A percentile compares a stretch with the other conserved stretches of the same genome.
Conservation (phyloP, 192 early-diverging fungal species). For the Chytriomyces sp. region DNA sequence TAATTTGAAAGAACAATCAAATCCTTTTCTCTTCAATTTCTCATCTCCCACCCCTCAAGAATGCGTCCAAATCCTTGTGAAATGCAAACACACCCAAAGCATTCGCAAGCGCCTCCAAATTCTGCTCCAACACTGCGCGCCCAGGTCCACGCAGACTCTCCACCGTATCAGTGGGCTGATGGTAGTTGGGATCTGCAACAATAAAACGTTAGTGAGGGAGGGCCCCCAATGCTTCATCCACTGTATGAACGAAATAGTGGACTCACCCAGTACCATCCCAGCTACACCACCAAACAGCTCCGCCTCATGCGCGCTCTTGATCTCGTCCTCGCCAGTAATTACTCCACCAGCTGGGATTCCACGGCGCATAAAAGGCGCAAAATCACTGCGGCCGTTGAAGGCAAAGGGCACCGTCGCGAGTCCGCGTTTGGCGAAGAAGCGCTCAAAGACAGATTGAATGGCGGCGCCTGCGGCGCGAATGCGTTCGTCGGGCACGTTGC, state of each 20-base stretch:
- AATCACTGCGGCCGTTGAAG: slow-evolving; percentile 47
- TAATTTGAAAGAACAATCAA: too few relatives aligned
- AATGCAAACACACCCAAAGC: slow-evolving; percentile 25
- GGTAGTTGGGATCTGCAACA: slow-evolving; percentile 27
- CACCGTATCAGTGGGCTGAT: slow-evolving; percentile 32
- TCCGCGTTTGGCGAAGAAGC: slow-evolving; percentile 24
- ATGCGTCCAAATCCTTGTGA: slow-evolving; percentile 13
- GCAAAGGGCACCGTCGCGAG: slow-evolving; percentile 23
- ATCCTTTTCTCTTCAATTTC: too few relatives aligned
- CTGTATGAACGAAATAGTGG: neutral
- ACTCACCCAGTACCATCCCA: slow-evolving; percentile 34
- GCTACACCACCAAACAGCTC: slow-evolving; percentile 37
- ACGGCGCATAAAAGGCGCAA: slow-evolving; percentile 34
- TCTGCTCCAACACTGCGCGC: slow-evolving; percentile 25
- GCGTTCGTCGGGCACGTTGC: slow-evolving; percentile 1
- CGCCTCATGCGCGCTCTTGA: slow-evolving; percentile 34
- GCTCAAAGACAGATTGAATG: slow-evolving; percentile 36
- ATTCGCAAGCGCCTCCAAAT: slow-evolving; percentile 36
- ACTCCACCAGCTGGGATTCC: slow-evolving; percentile 46
- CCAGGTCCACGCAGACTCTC: slow-evolving; percentile 25
- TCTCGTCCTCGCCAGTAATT: slow-evolving; percentile 45
- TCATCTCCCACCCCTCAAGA: slow-evolving; percentile 5
- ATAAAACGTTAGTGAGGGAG: neutral
- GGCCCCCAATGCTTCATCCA: neutral
- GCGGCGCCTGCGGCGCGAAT: neutral